These are phyloP conservation scores for Peniophora sp. DNA, from an alignment of 1,284 basidiomycete genomes.

Conservation along the genomic window DNA sequence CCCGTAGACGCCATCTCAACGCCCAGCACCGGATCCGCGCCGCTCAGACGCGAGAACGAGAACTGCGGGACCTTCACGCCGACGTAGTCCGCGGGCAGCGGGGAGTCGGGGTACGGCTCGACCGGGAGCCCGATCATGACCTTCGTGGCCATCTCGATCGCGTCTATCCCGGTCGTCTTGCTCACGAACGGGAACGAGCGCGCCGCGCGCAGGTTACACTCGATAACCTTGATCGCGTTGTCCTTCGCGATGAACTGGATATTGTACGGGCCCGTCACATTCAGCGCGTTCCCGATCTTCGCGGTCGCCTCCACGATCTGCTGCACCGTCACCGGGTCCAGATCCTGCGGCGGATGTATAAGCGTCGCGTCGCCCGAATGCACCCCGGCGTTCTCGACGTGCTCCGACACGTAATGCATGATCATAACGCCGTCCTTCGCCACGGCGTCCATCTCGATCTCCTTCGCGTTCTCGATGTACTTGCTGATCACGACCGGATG, in stretches of 20 bases:
- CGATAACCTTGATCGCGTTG: slow-evolving; percentile 99
- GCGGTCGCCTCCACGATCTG: slow-evolving; percentile 95
- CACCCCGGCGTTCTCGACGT: slow-evolving; percentile 98
- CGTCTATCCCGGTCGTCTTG: slow-evolving; percentile 95
- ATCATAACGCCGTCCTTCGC: slow-evolving; percentile 96
- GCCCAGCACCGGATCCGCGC: slow-evolving; percentile 96
- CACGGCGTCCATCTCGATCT: slow-evolving; percentile 99
- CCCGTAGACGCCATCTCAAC: slow-evolving; percentile 99
- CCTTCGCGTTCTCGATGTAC: slow-evolving; percentile 99
- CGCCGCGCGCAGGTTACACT: slow-evolving; percentile 96
- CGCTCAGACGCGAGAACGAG: slow-evolving; percentile 91
- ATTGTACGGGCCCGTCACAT: slow-evolving; percentile 98
- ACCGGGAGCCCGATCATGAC: slow-evolving; percentile 93
- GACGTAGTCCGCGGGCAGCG: slow-evolving; percentile 87
- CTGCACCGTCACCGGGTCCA: slow-evolving; percentile 92
- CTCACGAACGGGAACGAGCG: slow-evolving; percentile 99
- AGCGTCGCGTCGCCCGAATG: slow-evolving; percentile 97
- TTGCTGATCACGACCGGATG: slow-evolving; percentile 98
- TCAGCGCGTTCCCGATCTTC: slow-evolving; percentile 97
- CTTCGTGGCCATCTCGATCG: slow-evolving; percentile 97
- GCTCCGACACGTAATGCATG: slow-evolving; percentile 99
- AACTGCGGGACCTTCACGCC: slow-evolving; percentile 99
- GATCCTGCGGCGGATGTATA: slow-evolving; percentile 95
- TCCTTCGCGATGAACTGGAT: slow-evolving; percentile 99
- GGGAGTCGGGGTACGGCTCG: slow-evolving; percentile 83